These are phyloP conservation scores for Puccinia sorghi DNA, from an alignment of 1,284 basidiomycete species.

Conservation along the genomic window DNA sequence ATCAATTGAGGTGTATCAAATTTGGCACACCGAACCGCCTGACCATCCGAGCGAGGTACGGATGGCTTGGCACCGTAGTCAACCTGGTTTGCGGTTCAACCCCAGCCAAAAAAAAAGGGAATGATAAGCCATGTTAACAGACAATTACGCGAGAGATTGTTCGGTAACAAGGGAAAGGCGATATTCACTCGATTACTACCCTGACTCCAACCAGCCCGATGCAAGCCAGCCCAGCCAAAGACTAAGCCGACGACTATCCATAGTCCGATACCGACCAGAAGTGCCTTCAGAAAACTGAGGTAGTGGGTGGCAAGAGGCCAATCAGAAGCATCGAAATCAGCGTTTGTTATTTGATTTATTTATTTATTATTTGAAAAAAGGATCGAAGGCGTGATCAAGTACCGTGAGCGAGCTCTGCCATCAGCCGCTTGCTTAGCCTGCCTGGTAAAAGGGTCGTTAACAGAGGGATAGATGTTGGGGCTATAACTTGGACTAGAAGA, in stretches of 20 bases:
- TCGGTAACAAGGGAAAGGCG: neutral
- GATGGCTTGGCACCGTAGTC: conserved; percentile 47
- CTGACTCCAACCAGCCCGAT: conserved; percentile 39
- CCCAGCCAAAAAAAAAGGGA: no score
- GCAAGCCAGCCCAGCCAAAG: conserved; percentile 40
- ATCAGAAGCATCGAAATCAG: neutral
- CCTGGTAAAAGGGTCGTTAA: conserved; percentile 42
- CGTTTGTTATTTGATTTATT: no score
- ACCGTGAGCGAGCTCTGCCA: conserved; percentile 44
- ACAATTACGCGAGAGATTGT: neutral
- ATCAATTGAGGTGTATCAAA: conserved; percentile 15
- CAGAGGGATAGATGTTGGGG: conserved; percentile 41
- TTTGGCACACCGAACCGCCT: conserved; percentile 29
- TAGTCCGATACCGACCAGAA: conserved; percentile 28
- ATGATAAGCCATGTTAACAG: neutral
- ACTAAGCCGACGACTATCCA: conserved; percentile 45
- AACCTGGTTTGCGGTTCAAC: conserved; percentile 11
- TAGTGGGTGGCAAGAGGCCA: neutral
- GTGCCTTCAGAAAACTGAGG: conserved; percentile 38
- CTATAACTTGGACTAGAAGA: conserved; percentile 28
- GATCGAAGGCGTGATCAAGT: neutral
- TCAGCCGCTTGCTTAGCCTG: conserved; percentile 42
- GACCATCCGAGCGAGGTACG: conserved; percentile 30
- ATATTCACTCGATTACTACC: conserved; percentile 17
- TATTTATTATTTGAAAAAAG: no score